Percentiles rank a stretch among this genome's conserved stretches.
phyloP scores from a whole-genome alignment of 1,284 basidiomycete genomes.

The Coniophora puteana region DNA sequence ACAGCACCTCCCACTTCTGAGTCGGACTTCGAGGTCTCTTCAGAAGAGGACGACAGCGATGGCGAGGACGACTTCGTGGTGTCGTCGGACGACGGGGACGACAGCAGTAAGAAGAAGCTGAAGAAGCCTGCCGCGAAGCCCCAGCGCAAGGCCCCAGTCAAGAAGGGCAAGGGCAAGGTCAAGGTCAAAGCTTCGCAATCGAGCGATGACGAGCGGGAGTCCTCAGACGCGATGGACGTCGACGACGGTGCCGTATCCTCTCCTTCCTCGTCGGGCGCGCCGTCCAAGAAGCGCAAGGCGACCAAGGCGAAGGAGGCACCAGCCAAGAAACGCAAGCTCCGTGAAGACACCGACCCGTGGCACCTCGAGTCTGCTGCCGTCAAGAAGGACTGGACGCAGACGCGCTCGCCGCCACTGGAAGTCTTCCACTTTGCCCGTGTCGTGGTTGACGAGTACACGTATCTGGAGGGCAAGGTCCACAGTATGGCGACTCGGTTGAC shows the following conservation, averaged over 20 bases:
- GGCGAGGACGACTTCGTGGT: constrained; percentile 12
- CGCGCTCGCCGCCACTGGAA: constrained; percentile 82
- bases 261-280: constrained; percentile 29
- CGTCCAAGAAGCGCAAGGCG: constrained; percentile 49
- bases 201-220: constrained; percentile 24
- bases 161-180: constrained; percentile 19
- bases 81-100: constrained; percentile 24
- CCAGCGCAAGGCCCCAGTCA: constrained; percentile 25
- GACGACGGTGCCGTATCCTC: constrained; percentile 41
- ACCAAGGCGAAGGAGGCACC: constrained; percentile 42
- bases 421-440: constrained; percentile 90
- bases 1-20: not conserved
- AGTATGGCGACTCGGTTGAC: constrained; percentile 76
- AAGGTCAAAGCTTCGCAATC: constrained; percentile 21
- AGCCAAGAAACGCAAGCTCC: constrained; percentile 58
- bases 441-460: constrained; percentile 95
- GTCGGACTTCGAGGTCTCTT: constrained; percentile 16
- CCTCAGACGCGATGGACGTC: constrained; percentile 56
- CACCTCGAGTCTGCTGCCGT: constrained; percentile 63
- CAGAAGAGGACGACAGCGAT: constrained; percentile 22
- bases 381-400: constrained; percentile 71
- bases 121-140: constrained; percentile 28
- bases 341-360: constrained; percentile 79
- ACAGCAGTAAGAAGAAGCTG: constrained; percentile 22
- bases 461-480: constrained; percentile 79